Percentiles rank a stretch among this genome's conserved stretches.
Evolutionary conservation across 805 yeast genomes (phyloP).

Genomic region (Lachancea sp.): DNA sequence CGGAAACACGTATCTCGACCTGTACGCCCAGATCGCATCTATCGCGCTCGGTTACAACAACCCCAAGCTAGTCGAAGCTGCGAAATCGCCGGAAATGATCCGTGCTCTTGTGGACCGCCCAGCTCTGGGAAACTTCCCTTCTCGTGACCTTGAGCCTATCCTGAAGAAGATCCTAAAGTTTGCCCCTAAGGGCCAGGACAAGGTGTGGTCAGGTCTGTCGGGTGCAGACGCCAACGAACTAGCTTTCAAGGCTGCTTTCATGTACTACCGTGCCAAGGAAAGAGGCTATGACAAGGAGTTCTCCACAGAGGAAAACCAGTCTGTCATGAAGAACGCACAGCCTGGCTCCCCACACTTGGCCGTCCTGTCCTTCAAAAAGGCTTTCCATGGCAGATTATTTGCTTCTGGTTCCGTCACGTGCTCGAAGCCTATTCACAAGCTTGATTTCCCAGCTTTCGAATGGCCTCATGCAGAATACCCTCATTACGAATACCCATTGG

Average conservation of each 20-base stretch:
- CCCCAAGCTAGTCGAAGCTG: slow-evolving; percentile 52
- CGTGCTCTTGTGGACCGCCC: slow-evolving; percentile 63
- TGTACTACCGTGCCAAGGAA: slow-evolving; percentile 51
- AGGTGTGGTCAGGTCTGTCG: slow-evolving; percentile 59
- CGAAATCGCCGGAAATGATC: slow-evolving; percentile 56
- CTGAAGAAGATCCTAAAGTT: slow-evolving; percentile 47
- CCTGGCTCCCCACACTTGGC: slow-evolving; percentile 90
- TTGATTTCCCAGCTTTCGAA: slow-evolving; percentile 86
- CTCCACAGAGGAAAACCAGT: slow-evolving; percentile 57
- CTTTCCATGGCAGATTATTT: slow-evolving; percentile 93
- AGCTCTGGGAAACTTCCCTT: slow-evolving; percentile 60
- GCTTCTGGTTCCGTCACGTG: slow-evolving; percentile 89
- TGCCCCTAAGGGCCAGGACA: slow-evolving; percentile 56
- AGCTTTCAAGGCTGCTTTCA: slow-evolving; percentile 66
- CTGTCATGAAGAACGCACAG: slow-evolving; percentile 73
- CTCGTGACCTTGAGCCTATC: slow-evolving; percentile 45
- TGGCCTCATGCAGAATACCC: slow-evolving; percentile 98
- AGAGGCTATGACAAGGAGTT: slow-evolving; percentile 57
- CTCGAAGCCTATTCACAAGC: slow-evolving; percentile 91
- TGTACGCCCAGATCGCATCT: slow-evolving; percentile 68
- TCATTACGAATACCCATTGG: slow-evolving; percentile 75
- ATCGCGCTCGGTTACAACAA: slow-evolving; percentile 67
- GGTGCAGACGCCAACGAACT: slow-evolving; percentile 69
- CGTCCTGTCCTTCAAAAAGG: slow-evolving; percentile 76
- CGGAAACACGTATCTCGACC: slow-evolving; percentile 54